Evolutionary conservation across 805 yeast species (phyloP), one percentile per base, ranked within the genome.

Genomic region (Zygosaccharomyces lentus): DNA sequence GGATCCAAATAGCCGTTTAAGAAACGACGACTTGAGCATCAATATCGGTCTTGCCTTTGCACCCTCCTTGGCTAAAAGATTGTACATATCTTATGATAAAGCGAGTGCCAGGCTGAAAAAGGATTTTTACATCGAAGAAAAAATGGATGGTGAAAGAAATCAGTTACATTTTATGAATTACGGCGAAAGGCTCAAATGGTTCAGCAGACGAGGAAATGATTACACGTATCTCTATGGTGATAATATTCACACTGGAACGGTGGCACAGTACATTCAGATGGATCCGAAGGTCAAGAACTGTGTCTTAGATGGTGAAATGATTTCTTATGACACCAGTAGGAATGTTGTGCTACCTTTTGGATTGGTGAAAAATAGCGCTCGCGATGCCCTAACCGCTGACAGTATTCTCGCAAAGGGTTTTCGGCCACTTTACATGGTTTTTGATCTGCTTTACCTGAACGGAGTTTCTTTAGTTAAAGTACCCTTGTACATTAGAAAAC

Each of bases 91-190:
- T 12, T 80, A 82, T 58, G 73, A 71, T 2, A 68, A 71, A 2
- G 64, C 84, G 16, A 76, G 81, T n/a, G 56, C 64, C 6, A 68
- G 64, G 19, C 68, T 85, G 58, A 17, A 62, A 37, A 21, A 64
- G 50, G 68, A 72, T 21, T 87, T 88, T 56, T 75, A 73, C 43
- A 78, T 91, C 8, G 98, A 91, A 58, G 97, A 91, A 61, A 91
- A 91, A 61, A 75, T 89, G 68, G 97, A 91, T 64, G 99, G 98
- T 2, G 97, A 91, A 63, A 68, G 99, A 53, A 80, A 87, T 55
- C 82, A 87, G 44, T 53, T 89, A 37, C 99, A 91, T 61, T 78
- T 80, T 68, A 62, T 70, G 35, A 66, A 77, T 7, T 60, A 60
- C 47, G 82, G 76, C 9, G 55, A 57, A 31, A 49, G 47, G 27